A percentile compares a stretch with the other conserved stretches of the same genome.
Conservation (phyloP, 176 grass and related monocot genomes). For the Zea mays region Zm-B73-REFERENCE-NAM-5.0 NC_050096.1:294557501-294558000, state of each 20-base stretch:
- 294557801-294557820: too few species aligned
- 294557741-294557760: background rate
- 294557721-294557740: background rate
- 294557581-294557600: background rate
- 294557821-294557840: too few species aligned
- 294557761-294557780: too few species aligned
- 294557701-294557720: background rate
- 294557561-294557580: background rate
- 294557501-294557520: background rate
- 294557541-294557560: background rate
- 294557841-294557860: too few species aligned
- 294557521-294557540: background rate
- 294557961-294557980: too few species aligned
- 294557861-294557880: too few species aligned
- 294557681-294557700: background rate
- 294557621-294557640: background rate
- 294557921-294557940: too few species aligned
- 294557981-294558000: too few species aligned
- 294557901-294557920: too few species aligned
- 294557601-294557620: background rate
- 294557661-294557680: background rate
- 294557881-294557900: too few species aligned
- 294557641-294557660: background rate
- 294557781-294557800: too few species aligned
- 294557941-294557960: too few species aligned